These are phyloP conservation scores for Penicillium cosmopolitanum DNA, from an alignment of 495 filamentous ascomycete species.

Conservation along the genomic window DNA sequence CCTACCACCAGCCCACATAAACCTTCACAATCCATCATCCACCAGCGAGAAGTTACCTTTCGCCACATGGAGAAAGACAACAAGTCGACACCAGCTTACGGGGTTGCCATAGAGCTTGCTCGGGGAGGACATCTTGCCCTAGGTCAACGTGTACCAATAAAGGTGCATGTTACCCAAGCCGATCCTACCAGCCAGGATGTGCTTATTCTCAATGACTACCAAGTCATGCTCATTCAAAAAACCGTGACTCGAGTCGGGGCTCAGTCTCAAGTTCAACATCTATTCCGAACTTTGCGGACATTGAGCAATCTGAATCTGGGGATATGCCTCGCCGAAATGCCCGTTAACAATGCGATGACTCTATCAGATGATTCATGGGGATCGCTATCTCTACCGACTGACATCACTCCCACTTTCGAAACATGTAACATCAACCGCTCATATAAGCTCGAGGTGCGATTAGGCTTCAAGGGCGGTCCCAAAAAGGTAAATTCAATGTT, in stretches of 20 bases:
- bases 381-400: neutral
- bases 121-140: neutral
- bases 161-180: neutral
- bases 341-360: neutral
- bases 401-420: neutral
- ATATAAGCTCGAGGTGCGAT: neutral
- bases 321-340: neutral
- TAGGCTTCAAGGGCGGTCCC: neutral
- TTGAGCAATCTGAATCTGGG: neutral
- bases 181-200: neutral
- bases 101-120: neutral
- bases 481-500: neutral
- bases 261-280: neutral
- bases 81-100: neutral
- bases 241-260: neutral
- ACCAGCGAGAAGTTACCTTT: neutral
- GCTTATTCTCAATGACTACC: neutral
- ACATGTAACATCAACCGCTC: neutral
- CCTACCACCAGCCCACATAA: neutral
- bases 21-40: neutral
- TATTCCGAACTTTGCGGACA: conserved; percentile 1
- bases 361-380: neutral
- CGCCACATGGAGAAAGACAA: neutral
- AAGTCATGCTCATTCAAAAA: neutral
- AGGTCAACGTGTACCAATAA: neutral